Evolutionary conservation across 1,284 basidiomycete species (phyloP).

Genomic region (Schizophyllum amplum): DNA sequence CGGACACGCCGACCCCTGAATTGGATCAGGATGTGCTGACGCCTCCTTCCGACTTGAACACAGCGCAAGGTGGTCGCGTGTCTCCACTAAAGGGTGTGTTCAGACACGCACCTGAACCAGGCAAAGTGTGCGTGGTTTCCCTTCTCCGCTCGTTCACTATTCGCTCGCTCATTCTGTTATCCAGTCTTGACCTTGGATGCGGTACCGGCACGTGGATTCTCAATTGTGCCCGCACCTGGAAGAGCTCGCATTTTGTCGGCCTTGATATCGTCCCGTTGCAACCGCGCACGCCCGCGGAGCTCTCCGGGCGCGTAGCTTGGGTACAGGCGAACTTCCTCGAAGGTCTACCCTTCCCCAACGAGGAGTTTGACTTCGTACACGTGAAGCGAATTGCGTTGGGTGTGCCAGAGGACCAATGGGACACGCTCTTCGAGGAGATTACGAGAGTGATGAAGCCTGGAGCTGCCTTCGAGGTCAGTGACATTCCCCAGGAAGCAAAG

Average conservation of each 20-base stretch:
- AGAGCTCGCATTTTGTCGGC: slow-evolving; percentile 37
- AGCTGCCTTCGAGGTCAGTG: slow-evolving; percentile 50
- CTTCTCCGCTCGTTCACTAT: slow-evolving; percentile 6
- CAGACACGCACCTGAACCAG: slow-evolving; percentile 21
- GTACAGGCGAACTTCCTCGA: slow-evolving; percentile 63
- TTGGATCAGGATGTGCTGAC: no score
- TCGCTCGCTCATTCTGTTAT: not conserved
- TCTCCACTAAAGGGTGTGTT: not conserved
- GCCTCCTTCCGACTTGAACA: no score
- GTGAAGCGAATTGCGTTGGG: slow-evolving; percentile 61
- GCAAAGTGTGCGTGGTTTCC: slow-evolving; percentile 56
- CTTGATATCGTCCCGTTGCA: slow-evolving; percentile 62
- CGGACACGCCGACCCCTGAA: not conserved
- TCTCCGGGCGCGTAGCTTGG: slow-evolving; percentile 57
- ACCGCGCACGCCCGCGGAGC: slow-evolving; percentile 49
- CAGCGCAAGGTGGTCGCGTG: not conserved
- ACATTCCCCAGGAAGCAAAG: not conserved
- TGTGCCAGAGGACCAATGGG: slow-evolving; percentile 68
- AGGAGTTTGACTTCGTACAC: slow-evolving; percentile 70
- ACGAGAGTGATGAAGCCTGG: slow-evolving; percentile 61
- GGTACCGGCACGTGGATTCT: slow-evolving; percentile 64
- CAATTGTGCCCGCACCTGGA: slow-evolving; percentile 52
- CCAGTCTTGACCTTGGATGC: slow-evolving; percentile 61
- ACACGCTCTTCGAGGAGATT: slow-evolving; percentile 55
- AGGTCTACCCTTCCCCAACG: slow-evolving; percentile 55